These are phyloP conservation scores for Cicer cuneatum DNA, from an alignment of 306 rosid species.

Conservation along the genomic window DNA sequence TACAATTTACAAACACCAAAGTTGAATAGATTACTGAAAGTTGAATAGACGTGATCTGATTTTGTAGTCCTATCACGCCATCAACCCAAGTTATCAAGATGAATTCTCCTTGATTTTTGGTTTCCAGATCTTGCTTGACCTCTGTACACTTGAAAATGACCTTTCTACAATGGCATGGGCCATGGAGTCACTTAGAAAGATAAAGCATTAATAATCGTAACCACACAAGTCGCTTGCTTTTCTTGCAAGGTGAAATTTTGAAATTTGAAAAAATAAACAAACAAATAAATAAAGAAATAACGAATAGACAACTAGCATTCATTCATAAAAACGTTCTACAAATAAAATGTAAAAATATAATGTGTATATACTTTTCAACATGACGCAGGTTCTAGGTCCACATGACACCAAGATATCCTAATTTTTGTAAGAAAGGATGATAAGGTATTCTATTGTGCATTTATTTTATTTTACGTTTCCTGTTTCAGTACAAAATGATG, in stretches of 20 bases:
- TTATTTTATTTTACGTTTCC: slow-evolving; percentile 49
- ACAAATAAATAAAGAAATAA: too few relatives aligned
- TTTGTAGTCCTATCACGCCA: not conserved
- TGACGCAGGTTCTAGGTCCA: slow-evolving; percentile 30
- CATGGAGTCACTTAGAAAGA: slow-evolving; percentile 29
- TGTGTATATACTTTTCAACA: slow-evolving; percentile 8
- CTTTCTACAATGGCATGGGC: not conserved
- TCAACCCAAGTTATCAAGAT: not conserved
- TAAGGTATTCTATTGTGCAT: slow-evolving; percentile 42
- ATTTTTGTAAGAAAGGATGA: slow-evolving; percentile 52
- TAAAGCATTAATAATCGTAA: slow-evolving; percentile 17
- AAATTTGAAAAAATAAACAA: slow-evolving; percentile 9
- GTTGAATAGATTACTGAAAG: not conserved
- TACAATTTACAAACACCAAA: too few relatives aligned
- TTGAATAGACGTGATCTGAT: not conserved
- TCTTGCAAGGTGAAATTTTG: slow-evolving; percentile 47
- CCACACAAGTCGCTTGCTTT: slow-evolving; percentile 59
- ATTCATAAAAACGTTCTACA: slow-evolving; percentile 13
- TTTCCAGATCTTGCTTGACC: slow-evolving; percentile 8
- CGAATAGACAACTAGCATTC: not conserved
- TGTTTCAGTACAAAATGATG: slow-evolving; percentile 44
- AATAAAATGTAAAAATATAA: slow-evolving; percentile 29
- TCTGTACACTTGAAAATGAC: slow-evolving; percentile 41
- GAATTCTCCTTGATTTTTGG: slow-evolving; percentile 9
- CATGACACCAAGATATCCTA: slow-evolving; percentile 46